Evolutionary conservation across 1,284 basidiomycete genomes (phyloP), one percentile per base, ranked within the genome.

Genomic region (Rhodotorula sp.): DNA sequence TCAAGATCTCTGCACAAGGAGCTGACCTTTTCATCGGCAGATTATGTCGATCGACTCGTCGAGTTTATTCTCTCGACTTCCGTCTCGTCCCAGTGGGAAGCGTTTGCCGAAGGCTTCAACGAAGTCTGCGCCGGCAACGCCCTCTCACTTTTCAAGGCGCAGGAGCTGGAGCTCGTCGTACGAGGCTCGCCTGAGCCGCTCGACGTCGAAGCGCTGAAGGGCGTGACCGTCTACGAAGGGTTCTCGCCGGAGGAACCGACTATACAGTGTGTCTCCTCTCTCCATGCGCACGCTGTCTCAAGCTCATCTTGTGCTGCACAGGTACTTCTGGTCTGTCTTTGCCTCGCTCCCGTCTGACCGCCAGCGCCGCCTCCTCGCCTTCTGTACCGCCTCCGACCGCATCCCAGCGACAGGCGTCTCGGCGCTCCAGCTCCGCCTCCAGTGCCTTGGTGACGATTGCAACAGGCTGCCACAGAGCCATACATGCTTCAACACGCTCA

Each of bases 101-200:
- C 77, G 8, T 78, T 78, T 61, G 68, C 74, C 15, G 48, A 64
- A 8, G 77, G 77, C 4, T 78, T 78, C 67, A 56, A 59, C 61
- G 69, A 76, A 47, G 76, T 76, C 30, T 67, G 67, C 34, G 64
- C 65, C 4, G 77, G 77, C 7, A 78, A 78, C 57, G 74, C 77
- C 0, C 64, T 78, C 47, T 71, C 70, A 4, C 70, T 78, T 22
- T 73, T 78, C 62, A 57, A 68, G 15, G 71, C 74, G 6, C 74
- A 77, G 49, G 77, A 78, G 61, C 70, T 78, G 47, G 77, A 78
- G 64, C 71, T 77, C 10, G 68, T 77, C 48, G 76, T 78, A 0
- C 59, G 76, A 19, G 77, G 77, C 0, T 73, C 67, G 29, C 58
- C 66, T 20, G 74, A 78, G 59, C 53, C 66, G 36, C 59, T 78